Evolutionary conservation across 306 rosid genomes (phyloP).

Genomic region (Crotalaria pallida): DNA sequence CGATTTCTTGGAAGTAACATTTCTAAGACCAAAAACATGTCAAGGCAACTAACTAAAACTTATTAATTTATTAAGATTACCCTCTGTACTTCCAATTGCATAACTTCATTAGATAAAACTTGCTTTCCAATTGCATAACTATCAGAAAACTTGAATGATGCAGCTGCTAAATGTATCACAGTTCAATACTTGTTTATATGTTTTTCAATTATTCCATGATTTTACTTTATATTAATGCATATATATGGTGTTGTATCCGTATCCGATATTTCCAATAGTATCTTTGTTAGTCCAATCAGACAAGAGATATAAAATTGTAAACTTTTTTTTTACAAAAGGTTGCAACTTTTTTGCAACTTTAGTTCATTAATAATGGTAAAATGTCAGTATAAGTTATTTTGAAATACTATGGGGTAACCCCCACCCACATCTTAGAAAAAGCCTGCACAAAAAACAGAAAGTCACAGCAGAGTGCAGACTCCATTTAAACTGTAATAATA

Average conservation of each 20-base stretch:
- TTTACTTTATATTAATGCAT: no score
- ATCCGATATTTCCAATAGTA: no score
- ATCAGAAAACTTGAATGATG: neutral
- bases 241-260: no score
- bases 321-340: neutral
- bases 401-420: constrained; percentile 1
- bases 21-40: neutral
- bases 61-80: no score
- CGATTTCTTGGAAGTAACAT: neutral
- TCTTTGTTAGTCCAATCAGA: neutral
- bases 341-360: neutral
- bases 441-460: neutral
- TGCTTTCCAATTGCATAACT: neutral
- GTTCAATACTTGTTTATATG: no score
- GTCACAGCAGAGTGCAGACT: neutral
- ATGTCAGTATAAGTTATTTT: neutral
- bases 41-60: neutral
- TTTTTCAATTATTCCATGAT: no score
- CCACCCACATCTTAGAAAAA: constrained; percentile 10
- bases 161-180: neutral
- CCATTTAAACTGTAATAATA: neutral
- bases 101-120: neutral
- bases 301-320: neutral
- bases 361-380: neutral
- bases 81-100: neutral